Evolutionary conservation across 2,329 filamentous ascomycete species (phyloP), one percentile per base, ranked within the genome.

Genomic region (Nannizziopsis barbatae): DNA sequence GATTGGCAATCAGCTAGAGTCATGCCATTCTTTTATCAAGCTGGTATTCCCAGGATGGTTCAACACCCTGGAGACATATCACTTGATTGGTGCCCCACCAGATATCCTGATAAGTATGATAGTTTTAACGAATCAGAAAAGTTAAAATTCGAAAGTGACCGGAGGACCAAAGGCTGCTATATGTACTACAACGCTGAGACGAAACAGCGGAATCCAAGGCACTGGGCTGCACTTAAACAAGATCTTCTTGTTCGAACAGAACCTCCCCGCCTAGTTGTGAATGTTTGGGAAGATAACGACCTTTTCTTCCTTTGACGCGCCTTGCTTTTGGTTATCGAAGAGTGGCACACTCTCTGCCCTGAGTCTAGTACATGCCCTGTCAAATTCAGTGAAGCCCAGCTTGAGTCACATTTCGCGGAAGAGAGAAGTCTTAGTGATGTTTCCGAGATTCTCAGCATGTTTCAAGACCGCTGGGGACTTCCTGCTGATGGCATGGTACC

Each of bases 231-330:
- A 12, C 56, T 64, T 17, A 37, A 57, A 37, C 51, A 14, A 37
- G 43, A 44, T 27, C 45, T 60, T 18, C 45, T 51, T 3, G 52
- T 56, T 9, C 32, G 58, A 10, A 56, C 56, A 8, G 63, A 62
- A 42, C 64, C 61, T 39, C 56, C 60, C 32, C 60, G 56, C 59
- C 55, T 65, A 12, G 55, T 61, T 15, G 62, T 20, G 7, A 56
- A 58, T n/a, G 54, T 53, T 6, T 66, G 60, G 62, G 58, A 63
- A 47, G 62, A 61, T 45, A 42, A 53, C 0, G 51, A 65, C 54
- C 42, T 65, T 1, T 64, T 64, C 43, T 65, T 61, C 40, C 54
- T 65, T 2, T 61, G 61, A 10, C 46, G 63, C 27, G 53, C 57
- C n/a, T 56, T 64, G n/a, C 57, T 65, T 20, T 9, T 39, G 0